phyloP scores from a whole-genome alignment of 2,329 filamentous ascomycete species.

The Fusarium neocosmosporiellum region DNA sequence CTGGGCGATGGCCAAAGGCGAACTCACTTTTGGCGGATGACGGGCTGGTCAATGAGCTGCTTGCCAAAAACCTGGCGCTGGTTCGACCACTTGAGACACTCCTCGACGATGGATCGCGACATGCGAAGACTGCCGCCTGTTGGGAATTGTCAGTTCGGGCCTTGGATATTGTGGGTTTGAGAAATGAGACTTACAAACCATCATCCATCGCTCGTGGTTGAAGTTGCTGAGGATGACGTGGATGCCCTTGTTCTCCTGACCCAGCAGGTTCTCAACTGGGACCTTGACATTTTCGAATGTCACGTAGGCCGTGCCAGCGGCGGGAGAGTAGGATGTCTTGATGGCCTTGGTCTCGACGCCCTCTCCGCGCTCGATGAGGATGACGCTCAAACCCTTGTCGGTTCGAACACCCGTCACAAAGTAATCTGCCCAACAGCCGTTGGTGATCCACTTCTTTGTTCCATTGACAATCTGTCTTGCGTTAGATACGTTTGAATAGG shows the following conservation, averaged over 20 bases:
- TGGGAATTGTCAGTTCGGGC: conserved; percentile 8
- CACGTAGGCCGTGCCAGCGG: conserved; percentile 82
- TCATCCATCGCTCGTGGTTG: conserved; percentile 87
- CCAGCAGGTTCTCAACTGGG: conserved; percentile 80
- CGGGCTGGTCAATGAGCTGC: conserved; percentile 83
- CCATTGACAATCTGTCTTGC: conserved; percentile 68
- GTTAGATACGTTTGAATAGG: neutral
- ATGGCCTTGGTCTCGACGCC: conserved; percentile 81
- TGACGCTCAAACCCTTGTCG: conserved; percentile 80
- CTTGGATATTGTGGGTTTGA: neutral
- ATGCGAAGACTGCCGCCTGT: conserved; percentile 69
- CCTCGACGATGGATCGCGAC: conserved; percentile 78
- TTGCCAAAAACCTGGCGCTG: conserved; percentile 88
- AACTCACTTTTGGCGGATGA: conserved; percentile 80
- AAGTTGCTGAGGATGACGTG: conserved; percentile 88
- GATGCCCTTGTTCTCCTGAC: conserved; percentile 87
- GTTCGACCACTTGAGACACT: conserved; percentile 89
- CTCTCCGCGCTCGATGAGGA: conserved; percentile 79
- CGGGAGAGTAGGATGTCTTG: conserved; percentile 83
- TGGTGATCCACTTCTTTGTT: conserved; percentile 89
- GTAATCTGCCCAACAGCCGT: conserved; percentile 83
- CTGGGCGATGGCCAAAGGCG: neutral
- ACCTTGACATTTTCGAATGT: conserved; percentile 91
- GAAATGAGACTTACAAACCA: conserved; percentile 65
- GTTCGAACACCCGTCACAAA: conserved; percentile 86